phyloP scores from a whole-genome alignment of 768 basidiomycete species.

The Hygrocybe punicea region DNA sequence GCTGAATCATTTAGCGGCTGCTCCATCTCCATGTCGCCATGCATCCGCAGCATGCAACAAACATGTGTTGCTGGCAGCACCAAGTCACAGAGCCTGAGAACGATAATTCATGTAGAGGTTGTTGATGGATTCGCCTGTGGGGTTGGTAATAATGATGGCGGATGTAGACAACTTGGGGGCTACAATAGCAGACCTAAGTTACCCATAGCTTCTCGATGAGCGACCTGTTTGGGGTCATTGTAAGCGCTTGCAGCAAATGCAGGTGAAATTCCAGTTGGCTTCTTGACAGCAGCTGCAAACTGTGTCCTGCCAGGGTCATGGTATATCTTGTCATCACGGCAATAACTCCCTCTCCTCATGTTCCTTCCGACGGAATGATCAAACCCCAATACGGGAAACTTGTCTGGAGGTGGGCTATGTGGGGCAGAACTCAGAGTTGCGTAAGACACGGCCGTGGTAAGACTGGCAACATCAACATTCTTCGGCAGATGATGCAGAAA shows the following conservation, averaged over 20 bases:
- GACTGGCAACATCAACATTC: constrained; percentile 72
- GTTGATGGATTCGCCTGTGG: constrained; percentile 79
- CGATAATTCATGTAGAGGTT: constrained; percentile 87
- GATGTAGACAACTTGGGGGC: constrained; percentile 81
- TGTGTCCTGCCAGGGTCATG: constrained; percentile 86
- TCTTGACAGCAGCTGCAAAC: constrained; percentile 90
- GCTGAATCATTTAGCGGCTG: constrained; percentile 91
- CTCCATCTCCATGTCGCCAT: constrained; percentile 93
- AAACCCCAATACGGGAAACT: constrained; percentile 68
- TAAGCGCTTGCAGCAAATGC: constrained; percentile 16
- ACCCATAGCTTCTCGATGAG: constrained; percentile 58
- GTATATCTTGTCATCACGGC: constrained; percentile 36
- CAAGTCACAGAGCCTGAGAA: constrained; percentile 82
- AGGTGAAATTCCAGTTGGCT: constrained; percentile 37
- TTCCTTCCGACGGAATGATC: constrained; percentile 39
- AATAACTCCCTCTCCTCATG: constrained; percentile 43
- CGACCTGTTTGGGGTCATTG: constrained; percentile 41
- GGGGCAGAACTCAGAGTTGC: constrained; percentile 55
- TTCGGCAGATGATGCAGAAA: constrained; percentile 90
- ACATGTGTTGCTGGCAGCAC: constrained; percentile 90
- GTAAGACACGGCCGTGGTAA: constrained; percentile 66
- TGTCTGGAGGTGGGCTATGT: constrained; percentile 48
- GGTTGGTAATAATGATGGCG: constrained; percentile 83
- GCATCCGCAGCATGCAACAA: constrained; percentile 93
- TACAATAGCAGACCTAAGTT: constrained; percentile 60